A percentile compares a stretch with the other conserved stretches of the same genome.
Conservation (phyloP, 495 filamentous ascomycete genomes). For the Aspergillus sclerotiicarbonarius region DNA sequence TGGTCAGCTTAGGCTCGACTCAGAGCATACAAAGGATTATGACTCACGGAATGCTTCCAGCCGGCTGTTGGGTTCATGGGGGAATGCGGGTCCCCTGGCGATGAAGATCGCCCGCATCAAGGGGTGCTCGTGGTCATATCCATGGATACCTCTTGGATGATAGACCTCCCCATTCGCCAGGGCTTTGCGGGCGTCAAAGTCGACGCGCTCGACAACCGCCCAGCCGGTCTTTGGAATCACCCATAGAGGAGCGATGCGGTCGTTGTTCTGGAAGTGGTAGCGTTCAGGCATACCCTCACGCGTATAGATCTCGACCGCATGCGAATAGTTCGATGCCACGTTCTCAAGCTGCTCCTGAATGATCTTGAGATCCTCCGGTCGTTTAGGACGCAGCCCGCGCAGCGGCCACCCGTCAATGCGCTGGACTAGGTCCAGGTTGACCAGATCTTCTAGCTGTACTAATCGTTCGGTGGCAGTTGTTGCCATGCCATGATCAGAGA, state of each 20-base stretch:
- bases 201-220: constrained; percentile 76
- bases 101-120: constrained; percentile 93
- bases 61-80: constrained; percentile 75
- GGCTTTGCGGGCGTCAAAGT: constrained; percentile 67
- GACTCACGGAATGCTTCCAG: constrained; percentile 81
- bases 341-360: constrained; percentile 37
- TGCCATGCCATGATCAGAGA: constrained; percentile 98
- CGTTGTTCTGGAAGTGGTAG: constrained; percentile 82
- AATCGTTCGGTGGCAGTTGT: constrained; percentile 79
- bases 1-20: constrained; percentile 2
- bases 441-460: constrained; percentile 88
- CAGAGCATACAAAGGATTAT: not conserved
- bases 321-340: constrained; percentile 49
- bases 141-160: constrained; percentile 76
- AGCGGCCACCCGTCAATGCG: constrained; percentile 95
- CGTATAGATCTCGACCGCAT: constrained; percentile 80
- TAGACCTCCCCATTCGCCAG: constrained; percentile 63
- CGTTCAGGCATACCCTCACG: constrained; percentile 83
- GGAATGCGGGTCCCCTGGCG: constrained; percentile 84
- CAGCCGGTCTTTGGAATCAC: constrained; percentile 87
- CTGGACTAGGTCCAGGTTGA: constrained; percentile 70
- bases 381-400: constrained; percentile 78
- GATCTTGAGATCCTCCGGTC: constrained; percentile 52
- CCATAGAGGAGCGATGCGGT: constrained; percentile 89
- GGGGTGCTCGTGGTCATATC: constrained; percentile 86